Conservation (phyloP, 495 filamentous ascomycete species). For the Chaetomium fimeti region DNA sequence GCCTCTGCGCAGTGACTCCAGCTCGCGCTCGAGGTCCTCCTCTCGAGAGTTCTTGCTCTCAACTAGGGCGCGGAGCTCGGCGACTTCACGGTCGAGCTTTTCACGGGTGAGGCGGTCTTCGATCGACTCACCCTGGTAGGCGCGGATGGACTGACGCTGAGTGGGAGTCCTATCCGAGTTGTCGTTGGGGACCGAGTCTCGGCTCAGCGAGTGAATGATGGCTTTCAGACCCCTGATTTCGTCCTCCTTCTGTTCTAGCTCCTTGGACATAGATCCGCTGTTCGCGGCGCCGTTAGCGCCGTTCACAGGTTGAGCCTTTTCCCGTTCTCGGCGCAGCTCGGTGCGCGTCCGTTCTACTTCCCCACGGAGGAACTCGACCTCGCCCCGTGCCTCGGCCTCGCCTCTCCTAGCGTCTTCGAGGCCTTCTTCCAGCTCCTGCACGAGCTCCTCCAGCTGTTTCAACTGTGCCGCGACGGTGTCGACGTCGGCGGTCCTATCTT, state of each 20-base stretch:
- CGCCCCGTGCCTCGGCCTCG: constrained; percentile 94
- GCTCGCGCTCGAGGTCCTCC: constrained; percentile 85
- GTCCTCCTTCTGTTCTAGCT: constrained; percentile 91
- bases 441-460: constrained; percentile 92
- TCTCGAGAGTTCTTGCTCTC: constrained; percentile 73
- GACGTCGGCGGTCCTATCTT: constrained; percentile 81
- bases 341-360: constrained; percentile 93
- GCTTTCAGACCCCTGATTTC: constrained; percentile 96
- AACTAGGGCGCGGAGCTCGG: constrained; percentile 67
- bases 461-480: constrained; percentile 86
- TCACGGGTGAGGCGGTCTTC: constrained; percentile 56
- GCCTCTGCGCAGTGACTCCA: constrained; percentile 62
- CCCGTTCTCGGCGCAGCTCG: constrained; percentile 85
- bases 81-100: constrained; percentile 73
- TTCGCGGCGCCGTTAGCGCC: constrained; percentile 52
- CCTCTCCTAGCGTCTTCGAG: constrained; percentile 92
- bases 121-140: constrained; percentile 52
- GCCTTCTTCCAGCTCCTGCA: constrained; percentile 94
- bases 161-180: constrained; percentile 45
- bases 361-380: constrained; percentile 93
- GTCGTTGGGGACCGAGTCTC: constrained; percentile 61
- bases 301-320: constrained; percentile 69
- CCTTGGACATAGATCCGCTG: constrained; percentile 55
- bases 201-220: constrained; percentile 91
- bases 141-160: constrained; percentile 39